Percentiles rank a stretch among this genome's conserved stretches.
Conservation (phyloP, 768 basidiomycete species). For the Leccinum longicurvipes region DNA sequence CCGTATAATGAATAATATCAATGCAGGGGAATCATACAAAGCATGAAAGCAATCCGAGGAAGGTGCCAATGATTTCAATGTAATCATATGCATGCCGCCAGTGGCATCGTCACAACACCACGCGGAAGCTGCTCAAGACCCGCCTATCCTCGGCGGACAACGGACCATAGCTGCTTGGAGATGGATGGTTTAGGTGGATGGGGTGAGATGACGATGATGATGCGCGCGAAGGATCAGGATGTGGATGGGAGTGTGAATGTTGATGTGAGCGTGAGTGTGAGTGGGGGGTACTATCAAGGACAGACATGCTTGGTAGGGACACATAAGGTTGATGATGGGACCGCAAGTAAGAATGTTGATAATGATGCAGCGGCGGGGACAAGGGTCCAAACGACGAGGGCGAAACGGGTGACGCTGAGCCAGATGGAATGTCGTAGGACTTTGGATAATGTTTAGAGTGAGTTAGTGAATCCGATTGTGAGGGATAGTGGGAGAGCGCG, state of each 20-base stretch:
- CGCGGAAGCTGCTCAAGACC: conserved; percentile 53
- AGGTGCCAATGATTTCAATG: conserved; percentile 5
- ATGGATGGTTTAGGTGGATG: conserved; percentile 23
- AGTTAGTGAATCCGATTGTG: background rate
- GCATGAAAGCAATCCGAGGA: background rate
- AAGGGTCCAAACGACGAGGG: conserved; percentile 11
- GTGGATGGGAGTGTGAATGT: background rate
- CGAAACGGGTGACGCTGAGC: conserved; percentile 14
- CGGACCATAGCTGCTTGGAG: conserved; percentile 34
- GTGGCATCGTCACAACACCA: conserved; percentile 40
- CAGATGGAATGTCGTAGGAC: conserved; percentile 12
- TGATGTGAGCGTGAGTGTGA: background rate
- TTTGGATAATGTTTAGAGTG: conserved; percentile 5
- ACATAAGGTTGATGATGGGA: conserved; percentile 4
- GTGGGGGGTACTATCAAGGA: conserved; percentile 4
- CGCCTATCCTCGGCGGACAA: conserved; percentile 56
- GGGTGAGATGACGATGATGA: conserved; percentile 4
- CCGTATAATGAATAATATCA: background rate
- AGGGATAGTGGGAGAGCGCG: conserved; percentile 7
- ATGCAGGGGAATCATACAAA: conserved; percentile 5
- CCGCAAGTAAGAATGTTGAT: conserved; percentile 8
- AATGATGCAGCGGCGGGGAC: conserved; percentile 6
- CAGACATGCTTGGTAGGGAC: conserved; percentile 24
- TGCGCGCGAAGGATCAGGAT: background rate
- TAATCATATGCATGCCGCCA: background rate